A percentile compares a stretch with the other conserved stretches of the same genome.
Evolutionary conservation across 331 rosid genomes (phyloP).

Genomic region (Arachis monticola): DNA sequence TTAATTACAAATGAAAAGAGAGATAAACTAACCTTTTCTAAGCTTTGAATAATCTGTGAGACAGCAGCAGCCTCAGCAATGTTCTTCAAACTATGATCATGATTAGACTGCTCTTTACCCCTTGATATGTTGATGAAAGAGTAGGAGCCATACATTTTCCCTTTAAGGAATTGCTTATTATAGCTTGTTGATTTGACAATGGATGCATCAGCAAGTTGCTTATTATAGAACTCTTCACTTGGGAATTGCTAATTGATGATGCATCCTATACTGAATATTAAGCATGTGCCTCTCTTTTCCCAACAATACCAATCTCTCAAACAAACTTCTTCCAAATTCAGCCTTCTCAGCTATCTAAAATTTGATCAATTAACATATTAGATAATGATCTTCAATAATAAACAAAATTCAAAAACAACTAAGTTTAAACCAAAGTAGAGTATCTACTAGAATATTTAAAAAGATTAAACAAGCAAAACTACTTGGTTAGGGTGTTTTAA

Average conservation of each 20-base stretch:
- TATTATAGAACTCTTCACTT: conserved; percentile 51
- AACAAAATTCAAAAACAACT: neutral
- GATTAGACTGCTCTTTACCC: conserved; percentile 46
- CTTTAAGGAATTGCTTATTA: conserved; percentile 38
- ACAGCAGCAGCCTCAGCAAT: conserved; percentile 63
- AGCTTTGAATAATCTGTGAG: conserved; percentile 45
- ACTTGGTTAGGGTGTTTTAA: too few species aligned
- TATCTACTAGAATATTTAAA: too few species aligned
- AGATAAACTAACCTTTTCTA: conserved; percentile 42
- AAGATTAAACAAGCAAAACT: too few species aligned
- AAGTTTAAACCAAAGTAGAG: neutral
- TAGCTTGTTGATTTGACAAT: conserved; percentile 32
- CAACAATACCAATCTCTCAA: conserved; percentile 42
- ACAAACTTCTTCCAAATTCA: conserved; percentile 56
- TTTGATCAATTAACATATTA: neutral
- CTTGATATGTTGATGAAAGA: conserved; percentile 50
- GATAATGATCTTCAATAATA: neutral
- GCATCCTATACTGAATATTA: conserved; percentile 71
- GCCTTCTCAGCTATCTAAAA: conserved; percentile 42
- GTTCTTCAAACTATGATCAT: conserved; percentile 50
- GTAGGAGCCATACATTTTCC: conserved; percentile 46
- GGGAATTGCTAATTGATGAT: conserved; percentile 69
- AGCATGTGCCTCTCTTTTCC: conserved; percentile 38
- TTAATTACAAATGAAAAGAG: neutral
- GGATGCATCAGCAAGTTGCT: conserved; percentile 43